Evolutionary conservation across 352 stramenopile genomes (phyloP).

Genomic region (Hyaloperonospora arabidopsidis): DNA sequence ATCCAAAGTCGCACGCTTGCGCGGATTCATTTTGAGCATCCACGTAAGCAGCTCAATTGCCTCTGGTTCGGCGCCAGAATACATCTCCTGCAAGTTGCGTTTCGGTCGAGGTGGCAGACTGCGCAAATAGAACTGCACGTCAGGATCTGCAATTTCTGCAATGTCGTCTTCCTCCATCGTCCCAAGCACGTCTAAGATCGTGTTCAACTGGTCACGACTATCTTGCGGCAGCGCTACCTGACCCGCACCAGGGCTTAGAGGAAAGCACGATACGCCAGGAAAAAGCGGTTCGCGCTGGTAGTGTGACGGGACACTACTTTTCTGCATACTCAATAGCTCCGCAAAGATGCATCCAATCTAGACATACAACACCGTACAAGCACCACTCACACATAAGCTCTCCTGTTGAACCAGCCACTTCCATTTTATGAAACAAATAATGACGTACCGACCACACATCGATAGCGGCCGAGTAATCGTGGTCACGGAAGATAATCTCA

Average conservation of each 20-base stretch:
- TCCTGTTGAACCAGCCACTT: constrained; percentile 1
- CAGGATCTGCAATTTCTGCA: constrained; percentile 73
- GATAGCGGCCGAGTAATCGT: constrained; percentile 83
- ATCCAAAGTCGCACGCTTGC: constrained; percentile 71
- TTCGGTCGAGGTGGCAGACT: constrained; percentile 58
- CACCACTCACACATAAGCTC: constrained; percentile 6
- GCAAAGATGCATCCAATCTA: constrained; percentile 93
- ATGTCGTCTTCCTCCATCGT: constrained; percentile 83
- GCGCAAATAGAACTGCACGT: constrained; percentile 78
- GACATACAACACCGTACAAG: constrained; percentile 5
- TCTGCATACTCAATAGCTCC: constrained; percentile 94
- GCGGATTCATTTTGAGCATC: constrained; percentile 85
- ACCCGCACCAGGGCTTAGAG: constrained; percentile 63
- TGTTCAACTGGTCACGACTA: constrained; percentile 81
- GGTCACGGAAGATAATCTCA: constrained; percentile 90
- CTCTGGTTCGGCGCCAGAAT: constrained; percentile 71
- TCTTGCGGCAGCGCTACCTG: constrained; percentile 75
- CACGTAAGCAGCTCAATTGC: constrained; percentile 71
- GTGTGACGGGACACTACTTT: constrained; percentile 91
- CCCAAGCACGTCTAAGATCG: constrained; percentile 82
- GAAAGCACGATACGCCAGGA: constrained; percentile 89
- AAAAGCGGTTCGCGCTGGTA: constrained; percentile 92
- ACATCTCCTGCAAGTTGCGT: constrained; percentile 77
- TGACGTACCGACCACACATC: constrained; percentile 82
- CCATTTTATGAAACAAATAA: not conserved